Percentiles rank a stretch among this genome's conserved stretches.
phyloP scores from a whole-genome alignment of 176 grass and related monocot genomes.

The Dendrocalamus sinicus region DNA sequence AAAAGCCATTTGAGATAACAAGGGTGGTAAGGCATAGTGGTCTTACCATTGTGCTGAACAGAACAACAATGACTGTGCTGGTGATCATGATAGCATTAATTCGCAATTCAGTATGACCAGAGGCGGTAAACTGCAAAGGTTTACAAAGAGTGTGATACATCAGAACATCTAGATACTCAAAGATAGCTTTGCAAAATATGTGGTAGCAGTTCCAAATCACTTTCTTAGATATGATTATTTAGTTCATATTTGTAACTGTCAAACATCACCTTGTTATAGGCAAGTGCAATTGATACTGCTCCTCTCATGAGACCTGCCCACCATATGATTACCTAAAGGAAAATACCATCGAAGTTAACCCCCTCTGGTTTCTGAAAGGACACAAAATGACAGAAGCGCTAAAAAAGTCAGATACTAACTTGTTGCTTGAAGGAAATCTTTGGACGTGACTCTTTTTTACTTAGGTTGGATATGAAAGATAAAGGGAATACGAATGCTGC shows the following conservation, averaged over 20 bases:
- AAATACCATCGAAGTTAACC: slow-evolving; percentile 39
- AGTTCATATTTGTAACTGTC: slow-evolving; percentile 11
- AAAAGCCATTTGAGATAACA: slow-evolving; percentile 28
- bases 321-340: slow-evolving; percentile 77
- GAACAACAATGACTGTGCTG: slow-evolving; percentile 93
- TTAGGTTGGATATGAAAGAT: slow-evolving; percentile 79
- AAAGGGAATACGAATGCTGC: slow-evolving; percentile 91
- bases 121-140: slow-evolving; percentile 72
- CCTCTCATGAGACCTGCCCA: slow-evolving; percentile 99
- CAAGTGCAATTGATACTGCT: slow-evolving; percentile 98
- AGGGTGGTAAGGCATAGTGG: not conserved
- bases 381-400: slow-evolving; percentile 4
- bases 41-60: slow-evolving; percentile 96
- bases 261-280: slow-evolving; percentile 92
- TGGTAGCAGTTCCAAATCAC: slow-evolving; percentile 13
- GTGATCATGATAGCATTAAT: slow-evolving; percentile 92
- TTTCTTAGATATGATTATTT: slow-evolving; percentile 26
- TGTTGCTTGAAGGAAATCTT: slow-evolving; percentile 93
- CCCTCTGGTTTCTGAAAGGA: slow-evolving; percentile 23
- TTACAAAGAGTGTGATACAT: slow-evolving; percentile 31
- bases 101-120: slow-evolving; percentile 62
- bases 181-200: slow-evolving; percentile 1
- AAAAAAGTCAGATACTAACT: slow-evolving; percentile 49
- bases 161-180: slow-evolving; percentile 29
- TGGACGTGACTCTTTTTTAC: slow-evolving; percentile 58